Evolutionary conservation across 2,329 filamentous ascomycete species (phyloP), one percentile per base, ranked within the genome.

Genomic region (Penicillium sp.): DNA sequence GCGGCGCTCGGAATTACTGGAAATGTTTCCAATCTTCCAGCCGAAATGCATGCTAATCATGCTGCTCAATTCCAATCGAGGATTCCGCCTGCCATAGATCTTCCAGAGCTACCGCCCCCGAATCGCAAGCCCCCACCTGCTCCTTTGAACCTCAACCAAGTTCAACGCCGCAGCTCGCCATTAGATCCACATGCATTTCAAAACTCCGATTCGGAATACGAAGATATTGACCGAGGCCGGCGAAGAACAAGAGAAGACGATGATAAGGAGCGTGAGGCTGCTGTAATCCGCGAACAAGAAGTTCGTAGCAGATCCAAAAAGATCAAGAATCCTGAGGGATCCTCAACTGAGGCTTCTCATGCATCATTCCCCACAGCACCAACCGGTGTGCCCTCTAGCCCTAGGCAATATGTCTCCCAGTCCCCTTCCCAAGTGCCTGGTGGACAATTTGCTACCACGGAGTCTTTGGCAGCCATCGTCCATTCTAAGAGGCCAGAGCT

Each of bases 181-280:
- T 67, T 77, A 49, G 72, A 78, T 47, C 71, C 75, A 47, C 69
- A 73, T 2, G 74, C 74, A 24, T 71, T 75, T 21, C 83, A 87
- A n/a, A 85, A 86, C 12, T 86, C 87, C 0, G 90, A 90, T 59
- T 92, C 90, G 0, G 91, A 96, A 61, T 94, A 92, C 63, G 90
- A 94, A 58, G 88, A 92, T 61, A 81, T 87, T 46, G 86, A 88
- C 61, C 83, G 92, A 60, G 93, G 91, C 8, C 83, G 91, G 58
- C 82, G 90, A 64, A 90, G 88, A 71, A 96, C 91, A 2, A 83
- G 92, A 52, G 91, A 93, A 69, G 90, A 96, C 60, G 92, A 97
- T 65, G 91, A 97, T 63, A 81, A 81, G 55, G 83, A 90, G 55
- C 84, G 92, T 48, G 90, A 93, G 67, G 71, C 86, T n/a, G 84